Conservation (phyloP, 2,329 filamentous ascomycete genomes). For the Rutstroemia sp. region DNA sequence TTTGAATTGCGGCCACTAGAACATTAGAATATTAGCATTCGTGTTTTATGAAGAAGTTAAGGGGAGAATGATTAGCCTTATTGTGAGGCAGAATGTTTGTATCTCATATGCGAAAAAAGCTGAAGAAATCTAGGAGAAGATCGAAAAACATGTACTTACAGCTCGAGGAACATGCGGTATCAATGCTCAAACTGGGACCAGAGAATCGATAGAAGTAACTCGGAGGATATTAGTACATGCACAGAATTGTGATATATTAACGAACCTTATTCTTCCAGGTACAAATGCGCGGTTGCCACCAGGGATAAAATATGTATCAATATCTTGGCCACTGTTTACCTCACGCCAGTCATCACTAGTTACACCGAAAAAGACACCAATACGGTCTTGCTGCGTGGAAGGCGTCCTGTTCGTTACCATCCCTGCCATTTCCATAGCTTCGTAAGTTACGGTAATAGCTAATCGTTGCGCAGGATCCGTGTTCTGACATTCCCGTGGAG, state of each 20-base stretch:
- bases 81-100: too few species aligned
- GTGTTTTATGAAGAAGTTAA: background rate
- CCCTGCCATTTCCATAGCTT: slow-evolving; percentile 72
- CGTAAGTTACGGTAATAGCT: slow-evolving; percentile 67
- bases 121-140: too few species aligned
- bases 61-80: too few species aligned
- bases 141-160: too few species aligned
- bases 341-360: slow-evolving; percentile 23
- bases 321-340: slow-evolving; percentile 20
- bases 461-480: slow-evolving; percentile 76
- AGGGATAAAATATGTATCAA: slow-evolving; percentile 23
- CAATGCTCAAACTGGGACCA: slow-evolving; percentile 47
- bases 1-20: slow-evolving; percentile 43
- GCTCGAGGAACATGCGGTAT: slow-evolving; percentile 47
- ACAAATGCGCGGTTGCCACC: slow-evolving; percentile 22
- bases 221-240: background rate
- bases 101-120: too few species aligned
- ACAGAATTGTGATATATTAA: slow-evolving; percentile 44
- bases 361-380: slow-evolving; percentile 21
- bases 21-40: slow-evolving; percentile 31
- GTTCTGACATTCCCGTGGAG: slow-evolving; percentile 61
- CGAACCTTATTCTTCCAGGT: slow-evolving; percentile 25
- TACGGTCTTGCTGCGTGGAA: slow-evolving; percentile 33
- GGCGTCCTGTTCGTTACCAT: slow-evolving; percentile 42
- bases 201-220: slow-evolving; percentile 34